A percentile compares a stretch with the other conserved stretches of the same genome.
Conservation (phyloP, 805 yeast species). For the Jamesozyma gamospora region DNA sequence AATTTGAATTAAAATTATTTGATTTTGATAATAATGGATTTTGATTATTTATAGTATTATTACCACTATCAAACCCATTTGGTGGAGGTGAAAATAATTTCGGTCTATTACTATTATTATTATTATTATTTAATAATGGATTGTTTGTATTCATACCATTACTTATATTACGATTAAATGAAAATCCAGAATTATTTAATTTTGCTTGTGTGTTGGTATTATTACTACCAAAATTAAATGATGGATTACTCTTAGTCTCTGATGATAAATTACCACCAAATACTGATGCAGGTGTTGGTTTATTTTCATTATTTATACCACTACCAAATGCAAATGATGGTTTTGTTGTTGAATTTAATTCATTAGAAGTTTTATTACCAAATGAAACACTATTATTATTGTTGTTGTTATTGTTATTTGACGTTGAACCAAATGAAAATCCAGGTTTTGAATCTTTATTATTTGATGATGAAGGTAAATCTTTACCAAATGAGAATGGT, state of each 20-base stretch:
- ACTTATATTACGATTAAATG: neutral
- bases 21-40: conserved; percentile 4
- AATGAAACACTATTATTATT: conserved; percentile 1
- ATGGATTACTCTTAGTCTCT: neutral
- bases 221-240: no score
- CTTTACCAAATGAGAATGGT: conserved; percentile 1
- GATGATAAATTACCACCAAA: neutral
- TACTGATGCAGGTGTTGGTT: neutral
- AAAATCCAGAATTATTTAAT: neutral
- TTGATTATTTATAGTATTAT: neutral
- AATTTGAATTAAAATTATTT: neutral
- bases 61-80: neutral
- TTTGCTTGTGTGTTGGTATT: neutral
- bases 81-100: conserved; percentile 1
- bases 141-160: neutral
- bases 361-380: conserved; percentile 1
- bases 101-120: neutral
- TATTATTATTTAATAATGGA: conserved; percentile 4
- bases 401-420: neutral
- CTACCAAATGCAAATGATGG: neutral
- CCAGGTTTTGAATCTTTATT: neutral
- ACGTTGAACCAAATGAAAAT: neutral
- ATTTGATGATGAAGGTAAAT: neutral
- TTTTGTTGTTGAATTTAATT: neutral
- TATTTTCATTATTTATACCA: neutral